Conservation (phyloP, 192 early-diverging fungal genomes). For the Umbelopsis sp. region DNA sequence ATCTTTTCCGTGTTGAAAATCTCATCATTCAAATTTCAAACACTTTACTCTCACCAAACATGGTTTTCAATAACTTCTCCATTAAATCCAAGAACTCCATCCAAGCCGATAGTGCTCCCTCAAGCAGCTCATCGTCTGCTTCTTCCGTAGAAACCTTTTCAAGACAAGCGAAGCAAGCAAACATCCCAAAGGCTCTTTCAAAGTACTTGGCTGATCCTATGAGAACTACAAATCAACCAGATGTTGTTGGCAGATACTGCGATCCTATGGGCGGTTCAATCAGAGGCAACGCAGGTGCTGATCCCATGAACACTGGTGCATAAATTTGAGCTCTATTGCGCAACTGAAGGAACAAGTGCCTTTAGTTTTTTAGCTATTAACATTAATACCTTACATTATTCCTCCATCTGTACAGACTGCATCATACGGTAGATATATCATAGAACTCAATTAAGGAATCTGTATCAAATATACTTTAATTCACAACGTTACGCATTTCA, state of each 20-base stretch:
- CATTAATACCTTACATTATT: background rate
- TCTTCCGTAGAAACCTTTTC: background rate
- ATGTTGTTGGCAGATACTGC: constrained; percentile 20
- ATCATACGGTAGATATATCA: background rate
- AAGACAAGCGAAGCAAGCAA: background rate
- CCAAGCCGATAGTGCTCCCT: background rate
- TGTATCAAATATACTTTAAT: background rate
- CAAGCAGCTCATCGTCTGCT: background rate
- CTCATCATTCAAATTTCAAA: background rate
- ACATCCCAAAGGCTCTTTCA: background rate
- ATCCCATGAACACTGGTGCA: constrained; percentile 30
- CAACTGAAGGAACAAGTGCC: too few species aligned
- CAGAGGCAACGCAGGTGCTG: background rate
- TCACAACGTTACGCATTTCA: too few species aligned
- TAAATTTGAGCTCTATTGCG: constrained; percentile 20
- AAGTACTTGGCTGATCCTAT: constrained; percentile 32
- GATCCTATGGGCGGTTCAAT: constrained; percentile 24
- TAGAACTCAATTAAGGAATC: background rate
- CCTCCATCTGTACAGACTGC: background rate
- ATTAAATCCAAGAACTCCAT: background rate
- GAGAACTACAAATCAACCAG: constrained; percentile 21
- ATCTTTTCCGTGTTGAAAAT: background rate
- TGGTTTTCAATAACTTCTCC: constrained; percentile 4
- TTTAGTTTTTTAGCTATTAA: background rate
- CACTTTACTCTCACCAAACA: background rate